Base-by-base conservation (phyloP, 2,329 filamentous ascomycete genomes). In the Neofusicoccum cordaticola region DNA sequence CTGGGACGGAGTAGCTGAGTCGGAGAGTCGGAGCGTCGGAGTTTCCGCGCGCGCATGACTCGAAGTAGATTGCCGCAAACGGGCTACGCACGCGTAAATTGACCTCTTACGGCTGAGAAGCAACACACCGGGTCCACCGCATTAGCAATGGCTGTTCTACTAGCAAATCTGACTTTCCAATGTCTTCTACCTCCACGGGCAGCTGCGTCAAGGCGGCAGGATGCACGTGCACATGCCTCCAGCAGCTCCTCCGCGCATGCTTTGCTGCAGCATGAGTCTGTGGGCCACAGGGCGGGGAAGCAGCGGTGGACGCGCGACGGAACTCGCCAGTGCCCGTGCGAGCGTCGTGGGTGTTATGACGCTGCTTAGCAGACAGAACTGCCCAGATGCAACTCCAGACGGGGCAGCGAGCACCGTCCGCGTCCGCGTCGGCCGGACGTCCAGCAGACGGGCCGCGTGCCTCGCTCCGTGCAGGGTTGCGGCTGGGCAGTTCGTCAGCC, bases 141-240 rank as follows among this genome's bases (percentile, higher is more conserved):
- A 60, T 47, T 34, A 60, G 19, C 42, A 39, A 52, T 37, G 2
- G 6, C 8, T 52, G 50, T 37, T 11, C n/a, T 35, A n/a, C 27
- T 47, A 60, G 56, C 56, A 60, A 48, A 47, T 47, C 48, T 37
- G 56, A 44, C 41, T 44, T 42, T 57, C 39, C 19, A 57, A 4
- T 7, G 12, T 47, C 41, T 37, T 45, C 53, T 11, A 45, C 52
- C 6, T 34, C 17, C 3, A 9, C 27, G 15, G 17, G 22, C 12
- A 42, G 17, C 19, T 8, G 22, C 37, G 35, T 13, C 4, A 9
- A 15, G 11, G 37, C 52, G 52, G 19, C 37, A 19, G 27, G 17
- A 42, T 31, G 37, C 52, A 17, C 19, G 13, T 12, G 39, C 41
- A 12, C 31, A 22, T 6, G 27, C 39, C 11, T 4, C 13, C 41